A percentile compares a stretch with the other conserved stretches of the same genome.
phyloP scores from a whole-genome alignment of 495 filamentous ascomycete genomes.

The Aspergillus mulundensis region DNA sequence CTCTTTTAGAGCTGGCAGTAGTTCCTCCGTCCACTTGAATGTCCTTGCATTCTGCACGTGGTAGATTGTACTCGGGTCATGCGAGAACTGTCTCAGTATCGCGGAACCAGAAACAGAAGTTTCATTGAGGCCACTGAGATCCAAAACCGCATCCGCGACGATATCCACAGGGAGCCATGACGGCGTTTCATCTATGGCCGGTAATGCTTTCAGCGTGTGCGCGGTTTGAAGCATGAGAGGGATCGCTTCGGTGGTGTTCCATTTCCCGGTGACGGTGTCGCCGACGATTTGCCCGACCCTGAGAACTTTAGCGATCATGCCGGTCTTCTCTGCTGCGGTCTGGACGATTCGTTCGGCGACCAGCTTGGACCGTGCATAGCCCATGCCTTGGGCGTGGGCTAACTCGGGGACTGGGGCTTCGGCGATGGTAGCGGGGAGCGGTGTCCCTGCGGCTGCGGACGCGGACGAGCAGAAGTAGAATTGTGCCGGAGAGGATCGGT shows the following conservation, averaged over 20 bases:
- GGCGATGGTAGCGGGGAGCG: conserved; percentile 32
- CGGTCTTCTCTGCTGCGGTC: conserved; percentile 35
- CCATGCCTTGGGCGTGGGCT: conserved; percentile 45
- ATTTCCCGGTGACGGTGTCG: conserved; percentile 51
- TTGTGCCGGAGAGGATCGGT: conserved; percentile 24
- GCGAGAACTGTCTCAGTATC: not conserved
- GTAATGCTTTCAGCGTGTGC: conserved; percentile 46
- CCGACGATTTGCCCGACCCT: conserved; percentile 64
- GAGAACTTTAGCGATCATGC: conserved; percentile 37
- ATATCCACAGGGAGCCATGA: conserved; percentile 46
- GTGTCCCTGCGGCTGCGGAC: conserved; percentile 39
- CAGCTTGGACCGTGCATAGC: conserved; percentile 61
- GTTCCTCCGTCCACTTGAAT: conserved; percentile 51
- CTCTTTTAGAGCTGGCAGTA: conserved; percentile 47
- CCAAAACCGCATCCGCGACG: conserved; percentile 26
- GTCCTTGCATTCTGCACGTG: conserved; percentile 47
- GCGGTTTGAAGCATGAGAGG: conserved; percentile 56
- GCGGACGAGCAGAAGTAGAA: conserved; percentile 63
- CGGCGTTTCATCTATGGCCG: conserved; percentile 51
- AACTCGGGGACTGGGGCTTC: conserved; percentile 49
- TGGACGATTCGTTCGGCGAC: conserved; percentile 55
- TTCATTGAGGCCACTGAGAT: conserved; percentile 20
- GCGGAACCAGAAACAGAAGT: not conserved
- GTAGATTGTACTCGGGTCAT: conserved; percentile 38
- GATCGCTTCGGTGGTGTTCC: conserved; percentile 63